Base-by-base conservation (phyloP, 257 asterid species). In the Lavandula angustifolia region DNA sequence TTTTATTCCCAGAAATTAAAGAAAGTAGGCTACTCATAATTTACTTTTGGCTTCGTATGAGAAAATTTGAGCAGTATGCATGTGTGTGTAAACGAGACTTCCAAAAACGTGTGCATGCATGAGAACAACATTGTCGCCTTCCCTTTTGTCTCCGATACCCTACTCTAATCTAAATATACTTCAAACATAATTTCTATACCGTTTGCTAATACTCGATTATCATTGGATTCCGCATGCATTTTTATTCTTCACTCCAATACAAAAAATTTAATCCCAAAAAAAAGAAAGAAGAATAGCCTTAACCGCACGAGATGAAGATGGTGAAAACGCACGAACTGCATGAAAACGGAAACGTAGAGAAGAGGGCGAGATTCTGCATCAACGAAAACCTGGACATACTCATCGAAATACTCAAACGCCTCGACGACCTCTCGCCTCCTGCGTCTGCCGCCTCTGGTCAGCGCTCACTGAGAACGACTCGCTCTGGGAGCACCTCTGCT, bases 401-500 rank as follows among this genome's bases (percentile, higher is more conserved):
- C 43, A 74, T 83, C n/a, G 96, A 89, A 57, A 84, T 89, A 54
- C 76, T 89, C 37, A 81, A 76, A 64, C 55, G 92, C 48, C 81
- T 86, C 11, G 96, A 89, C 69, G 87, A 87, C 53, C 84, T 78
- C 11, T 81, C 10, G 88, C 92, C n/a, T 90, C 95, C 6, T 82
- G 95, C 44, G 92, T 89, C 6, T 89, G 96, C 72, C 82, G 71
- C 57, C 77, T 78, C 22, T 89, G 96, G 96, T 78, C 89, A 60
- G 58, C 63, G n/a, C 51, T 89, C 22, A 47, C 91, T 4, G 77
- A 85, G 50, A 79, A 82, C 83, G 96, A 89, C 66, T 73, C 91
- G 0, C 77, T 89, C 1, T 89, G 96, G 96, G 90, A 84, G 76
- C 84, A 89, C 54, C 81, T 89, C 31, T 89, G 96, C 75, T 89